Evolutionary conservation across 2,329 filamentous ascomycete genomes (phyloP).

Genomic region (Claviceps pazoutovae): DNA sequence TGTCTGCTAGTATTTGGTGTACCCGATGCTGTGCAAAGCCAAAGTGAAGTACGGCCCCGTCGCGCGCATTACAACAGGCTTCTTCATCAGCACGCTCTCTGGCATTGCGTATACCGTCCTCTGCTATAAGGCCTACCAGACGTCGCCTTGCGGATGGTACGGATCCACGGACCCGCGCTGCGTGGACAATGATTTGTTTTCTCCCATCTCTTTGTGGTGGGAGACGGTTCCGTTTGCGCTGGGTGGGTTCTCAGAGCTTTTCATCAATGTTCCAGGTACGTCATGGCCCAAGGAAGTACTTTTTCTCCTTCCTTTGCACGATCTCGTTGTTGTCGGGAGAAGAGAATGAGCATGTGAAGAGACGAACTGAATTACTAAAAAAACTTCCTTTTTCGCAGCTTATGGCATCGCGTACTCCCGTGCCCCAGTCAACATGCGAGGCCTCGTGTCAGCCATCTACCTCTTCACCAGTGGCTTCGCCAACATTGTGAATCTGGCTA

Average conservation of each 20-base stretch:
- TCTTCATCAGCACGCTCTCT: constrained; percentile 31
- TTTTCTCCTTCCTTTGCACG: too few species aligned
- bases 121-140: constrained; percentile 44
- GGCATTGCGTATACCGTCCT: constrained; percentile 43
- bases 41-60: constrained; percentile 45
- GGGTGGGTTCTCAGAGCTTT: constrained; percentile 16
- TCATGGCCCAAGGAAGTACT: too few species aligned
- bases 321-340: neutral
- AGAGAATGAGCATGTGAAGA: neutral
- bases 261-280: constrained; percentile 14
- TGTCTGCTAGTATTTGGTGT: constrained; percentile 23
- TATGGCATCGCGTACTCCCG: constrained; percentile 38
- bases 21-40: constrained; percentile 37
- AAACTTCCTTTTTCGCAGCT: constrained; percentile 13
- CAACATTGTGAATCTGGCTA: constrained; percentile 30
- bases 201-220: constrained; percentile 14
- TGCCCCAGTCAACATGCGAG: constrained; percentile 36
- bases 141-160: constrained; percentile 30
- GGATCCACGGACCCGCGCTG: constrained; percentile 12
- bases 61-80: constrained; percentile 42
- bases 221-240: constrained; percentile 12
- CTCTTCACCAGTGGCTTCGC: constrained; percentile 32
- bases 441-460: constrained; percentile 35
- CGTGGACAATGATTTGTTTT: constrained; percentile 12
- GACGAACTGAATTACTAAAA: neutral